Evolutionary conservation across 148 eudicot genomes (phyloP), one percentile per base, ranked within the genome.

Genomic region (Hydrangea macrophylla): DNA sequence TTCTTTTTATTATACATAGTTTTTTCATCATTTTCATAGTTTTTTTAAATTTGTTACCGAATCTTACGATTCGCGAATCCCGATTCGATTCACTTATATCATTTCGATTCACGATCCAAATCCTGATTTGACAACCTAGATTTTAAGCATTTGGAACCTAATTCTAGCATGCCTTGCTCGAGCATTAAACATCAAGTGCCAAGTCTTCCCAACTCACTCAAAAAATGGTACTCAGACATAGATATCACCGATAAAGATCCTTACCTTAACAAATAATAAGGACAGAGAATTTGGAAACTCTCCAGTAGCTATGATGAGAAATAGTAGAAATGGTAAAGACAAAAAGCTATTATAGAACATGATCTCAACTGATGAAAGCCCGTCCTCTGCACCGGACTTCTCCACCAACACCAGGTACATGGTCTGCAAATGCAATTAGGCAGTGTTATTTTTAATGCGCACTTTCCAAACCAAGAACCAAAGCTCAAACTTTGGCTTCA

Each of bases 341-440:
- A 94, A 74, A 62, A 94, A 72, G 76, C 98, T 90, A 76, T 94
- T 94, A 55, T 94, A 94, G 65, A 94, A 90, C 98, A 94, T 94
- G 64, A 94, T 94, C 73, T 94, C 98, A 64, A 90, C 68, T 39
- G 98, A 94, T 20, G 97, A 85, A 80, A 94, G 97, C 64, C 97
- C 93, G 58, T 91, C 99, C 67, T 94, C 99, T 23, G 91, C 99
- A 57, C 99, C 99, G 56, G 99, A 90, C 70, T 78, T 84, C 81
- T 94, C 98, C 64, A 94, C 98, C 79, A 94, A 79, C 42, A 94
- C 93, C 53, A 91, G 91, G 80, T 94, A 94, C 97, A 94, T 94
- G 65, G 97, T 94, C 99, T 94, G 93, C 85, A 88, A 15, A 60
- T 70, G 62, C 27, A 74, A 74, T 59, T 23, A 67, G 28, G 35